A percentile compares a stretch with the other conserved stretches of the same genome.
Conservation (phyloP, 495 filamentous ascomycete genomes). For the Tuber aestivum region DNA sequence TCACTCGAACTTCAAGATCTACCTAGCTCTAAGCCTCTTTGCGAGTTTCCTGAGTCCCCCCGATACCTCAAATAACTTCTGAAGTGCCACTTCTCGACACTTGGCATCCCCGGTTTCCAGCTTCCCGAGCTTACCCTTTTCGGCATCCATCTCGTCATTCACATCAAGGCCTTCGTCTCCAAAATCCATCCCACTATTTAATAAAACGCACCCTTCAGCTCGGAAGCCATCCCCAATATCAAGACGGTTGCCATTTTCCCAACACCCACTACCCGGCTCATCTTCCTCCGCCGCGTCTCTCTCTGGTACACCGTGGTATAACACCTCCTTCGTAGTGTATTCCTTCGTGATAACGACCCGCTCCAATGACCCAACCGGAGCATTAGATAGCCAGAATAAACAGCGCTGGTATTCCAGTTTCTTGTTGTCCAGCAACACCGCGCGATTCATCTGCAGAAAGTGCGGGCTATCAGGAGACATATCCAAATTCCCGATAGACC, state of each 20-base stretch:
- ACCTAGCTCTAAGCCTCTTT: neutral
- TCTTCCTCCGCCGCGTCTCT: neutral
- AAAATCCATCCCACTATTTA: neutral
- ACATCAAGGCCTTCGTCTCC: too few species aligned
- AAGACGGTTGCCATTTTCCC: too few species aligned
- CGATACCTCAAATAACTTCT: neutral
- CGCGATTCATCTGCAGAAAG: neutral
- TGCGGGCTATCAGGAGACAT: neutral
- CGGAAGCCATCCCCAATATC: neutral
- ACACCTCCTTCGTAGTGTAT: neutral
- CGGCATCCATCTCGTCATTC: too few species aligned
- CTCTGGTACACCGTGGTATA: neutral
- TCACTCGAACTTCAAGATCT: neutral
- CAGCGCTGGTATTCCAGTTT: neutral
- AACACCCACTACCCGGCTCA: too few species aligned
- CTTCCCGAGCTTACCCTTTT: neutral
- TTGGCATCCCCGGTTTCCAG: too few species aligned
- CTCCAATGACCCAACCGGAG: neutral
- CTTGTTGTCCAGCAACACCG: neutral
- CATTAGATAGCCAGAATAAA: neutral
- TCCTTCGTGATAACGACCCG: neutral
- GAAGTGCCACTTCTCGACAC: neutral
- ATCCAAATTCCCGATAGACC: neutral
- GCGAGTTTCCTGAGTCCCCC: neutral
- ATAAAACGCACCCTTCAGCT: neutral